A percentile compares a stretch with the other conserved stretches of the same genome.
phyloP scores from a whole-genome alignment of 2,329 filamentous ascomycete species.

The Stylonectria norvegica region DNA sequence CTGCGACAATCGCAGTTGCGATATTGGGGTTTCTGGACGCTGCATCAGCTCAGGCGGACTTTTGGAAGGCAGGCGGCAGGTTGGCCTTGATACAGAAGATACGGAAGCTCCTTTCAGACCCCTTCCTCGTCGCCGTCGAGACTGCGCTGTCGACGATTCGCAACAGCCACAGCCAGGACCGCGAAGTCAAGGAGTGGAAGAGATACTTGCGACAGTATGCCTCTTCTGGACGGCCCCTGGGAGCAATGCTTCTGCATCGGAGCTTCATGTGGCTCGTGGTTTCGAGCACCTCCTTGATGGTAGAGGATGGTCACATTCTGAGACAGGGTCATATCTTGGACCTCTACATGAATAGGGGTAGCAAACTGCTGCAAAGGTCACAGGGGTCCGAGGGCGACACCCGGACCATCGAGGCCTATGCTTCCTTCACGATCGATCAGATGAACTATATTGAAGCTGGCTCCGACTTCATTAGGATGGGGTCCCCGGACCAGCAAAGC shows the following conservation, averaged over 20 bases:
- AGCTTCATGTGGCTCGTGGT: slow-evolving; percentile 84
- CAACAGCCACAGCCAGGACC: slow-evolving; percentile 66
- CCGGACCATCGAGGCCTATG: slow-evolving; percentile 59
- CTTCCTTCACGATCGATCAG: slow-evolving; percentile 73
- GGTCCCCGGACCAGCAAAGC: slow-evolving; percentile 80
- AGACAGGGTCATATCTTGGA: slow-evolving; percentile 67
- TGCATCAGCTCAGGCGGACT: slow-evolving; percentile 70
- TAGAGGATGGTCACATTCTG: slow-evolving; percentile 59
- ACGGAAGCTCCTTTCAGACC: slow-evolving; percentile 72
- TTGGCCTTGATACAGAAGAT: slow-evolving; percentile 69
- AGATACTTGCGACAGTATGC: slow-evolving; percentile 81
- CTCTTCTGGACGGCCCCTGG: slow-evolving; percentile 72
- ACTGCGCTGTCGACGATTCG: slow-evolving; percentile 87
- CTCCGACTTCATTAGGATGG: slow-evolving; percentile 78
- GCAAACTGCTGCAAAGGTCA: slow-evolving; percentile 37
- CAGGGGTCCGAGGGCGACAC: slow-evolving; percentile 49
- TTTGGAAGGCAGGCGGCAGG: slow-evolving; percentile 76
- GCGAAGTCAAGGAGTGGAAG: slow-evolving; percentile 78
- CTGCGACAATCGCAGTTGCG: slow-evolving; percentile 76
- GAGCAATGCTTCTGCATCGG: slow-evolving; percentile 86
- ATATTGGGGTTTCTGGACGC: slow-evolving; percentile 89
- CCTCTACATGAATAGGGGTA: slow-evolving; percentile 61
- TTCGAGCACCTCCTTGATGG: slow-evolving; percentile 70
- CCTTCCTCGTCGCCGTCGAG: slow-evolving; percentile 82
- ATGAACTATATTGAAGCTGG: slow-evolving; percentile 85